phyloP scores from a whole-genome alignment of 2,329 filamentous ascomycete species.

The Raffaelea deltoideospora region DNA sequence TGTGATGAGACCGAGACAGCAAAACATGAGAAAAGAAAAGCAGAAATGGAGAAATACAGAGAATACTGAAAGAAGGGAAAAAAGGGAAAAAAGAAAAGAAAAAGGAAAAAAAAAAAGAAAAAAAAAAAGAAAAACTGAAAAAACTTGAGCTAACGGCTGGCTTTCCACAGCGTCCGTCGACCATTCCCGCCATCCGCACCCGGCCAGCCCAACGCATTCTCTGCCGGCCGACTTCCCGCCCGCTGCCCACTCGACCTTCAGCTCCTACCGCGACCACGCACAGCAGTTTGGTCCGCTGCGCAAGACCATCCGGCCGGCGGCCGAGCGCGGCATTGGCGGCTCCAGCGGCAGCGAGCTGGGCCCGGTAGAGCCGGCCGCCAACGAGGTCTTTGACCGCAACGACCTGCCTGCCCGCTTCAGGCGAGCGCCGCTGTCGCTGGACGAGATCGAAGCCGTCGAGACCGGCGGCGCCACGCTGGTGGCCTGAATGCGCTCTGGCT shows the following conservation, averaged over 20 bases:
- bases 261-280: conserved; percentile 61
- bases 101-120: too few relatives aligned
- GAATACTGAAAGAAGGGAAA: too few relatives aligned
- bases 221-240: conserved; percentile 41
- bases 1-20: too few relatives aligned
- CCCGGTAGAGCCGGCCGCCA: conserved; percentile 51
- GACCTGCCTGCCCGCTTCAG: conserved; percentile 79
- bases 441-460: conserved; percentile 92
- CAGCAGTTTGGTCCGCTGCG: conserved; percentile 65
- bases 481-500: conserved; percentile 28
- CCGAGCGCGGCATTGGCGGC: conserved; percentile 36
- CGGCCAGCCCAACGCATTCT: conserved; percentile 48
- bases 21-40: too few relatives aligned
- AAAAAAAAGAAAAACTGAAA: not conserved
- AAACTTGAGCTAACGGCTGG: not conserved
- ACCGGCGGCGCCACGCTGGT: conserved; percentile 63
- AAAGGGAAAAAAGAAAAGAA: too few relatives aligned
- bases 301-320: conserved; percentile 31
- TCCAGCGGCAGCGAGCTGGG: conserved; percentile 56
- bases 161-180: conserved; percentile 46
- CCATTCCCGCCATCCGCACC: conserved; percentile 59
- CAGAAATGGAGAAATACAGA: too few relatives aligned
- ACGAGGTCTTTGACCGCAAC: conserved; percentile 74
- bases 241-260: conserved; percentile 46
- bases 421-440: conserved; percentile 53